Evolutionary conservation across 345 rosid species (phyloP).

Genomic region (Citrus sp.): DNA sequence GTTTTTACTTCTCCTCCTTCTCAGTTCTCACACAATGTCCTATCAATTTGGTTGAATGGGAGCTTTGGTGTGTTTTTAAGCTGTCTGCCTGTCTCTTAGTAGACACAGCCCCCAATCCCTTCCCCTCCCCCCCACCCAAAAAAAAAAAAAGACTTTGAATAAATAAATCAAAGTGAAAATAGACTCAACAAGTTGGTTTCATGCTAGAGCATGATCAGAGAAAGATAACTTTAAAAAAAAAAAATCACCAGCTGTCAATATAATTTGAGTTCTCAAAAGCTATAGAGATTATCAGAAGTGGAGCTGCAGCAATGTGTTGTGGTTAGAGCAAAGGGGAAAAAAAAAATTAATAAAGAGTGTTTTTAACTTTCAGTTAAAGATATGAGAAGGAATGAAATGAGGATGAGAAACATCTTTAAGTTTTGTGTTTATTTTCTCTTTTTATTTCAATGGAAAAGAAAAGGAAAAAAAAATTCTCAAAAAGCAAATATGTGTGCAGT

Average conservation of each 20-base stretch:
- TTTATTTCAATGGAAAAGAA: background rate
- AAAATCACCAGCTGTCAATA: slow-evolving; percentile 12
- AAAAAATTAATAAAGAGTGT: background rate
- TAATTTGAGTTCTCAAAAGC: background rate
- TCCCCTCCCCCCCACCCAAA: too few relatives aligned
- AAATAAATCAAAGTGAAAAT: slow-evolving; percentile 10
- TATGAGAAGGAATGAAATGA: background rate
- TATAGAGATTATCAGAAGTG: slow-evolving; percentile 4
- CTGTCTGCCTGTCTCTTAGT: background rate
- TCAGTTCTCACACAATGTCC: slow-evolving; percentile 12
- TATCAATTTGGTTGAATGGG: slow-evolving; percentile 28
- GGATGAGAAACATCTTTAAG: slow-evolving; percentile 1
- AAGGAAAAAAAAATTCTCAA: background rate
- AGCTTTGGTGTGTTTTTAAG: slow-evolving; percentile 19
- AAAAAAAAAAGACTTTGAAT: slow-evolving; percentile 1
- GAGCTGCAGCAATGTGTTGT: background rate
- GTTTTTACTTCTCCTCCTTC: slow-evolving; percentile 6
- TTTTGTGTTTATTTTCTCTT: background rate
- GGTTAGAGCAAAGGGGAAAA: background rate
- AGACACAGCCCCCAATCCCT: background rate
- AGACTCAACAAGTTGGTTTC: background rate
- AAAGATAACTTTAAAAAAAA: too few relatives aligned
- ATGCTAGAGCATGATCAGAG: slow-evolving; percentile 15
- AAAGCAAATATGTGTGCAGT: too few relatives aligned
- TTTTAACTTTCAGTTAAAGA: background rate